These are phyloP conservation scores for Trypanosoma vivax DNA, from an alignment of 208 protist genomes.

Conservation along the genomic window DNA sequence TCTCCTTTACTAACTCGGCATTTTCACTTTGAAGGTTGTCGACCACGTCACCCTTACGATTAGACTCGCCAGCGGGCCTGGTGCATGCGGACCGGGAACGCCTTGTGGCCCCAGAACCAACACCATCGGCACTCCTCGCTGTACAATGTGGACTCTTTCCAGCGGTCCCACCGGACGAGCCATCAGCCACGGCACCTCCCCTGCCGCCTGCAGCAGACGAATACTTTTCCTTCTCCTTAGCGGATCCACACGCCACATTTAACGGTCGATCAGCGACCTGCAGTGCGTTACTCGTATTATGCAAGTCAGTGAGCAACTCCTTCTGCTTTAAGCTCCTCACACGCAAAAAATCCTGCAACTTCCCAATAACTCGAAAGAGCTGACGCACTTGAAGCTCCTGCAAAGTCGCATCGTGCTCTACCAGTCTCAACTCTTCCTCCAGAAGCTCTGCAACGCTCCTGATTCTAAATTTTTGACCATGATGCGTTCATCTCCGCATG, in stretches of 20 bases:
- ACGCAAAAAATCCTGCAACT: conserved; percentile 1
- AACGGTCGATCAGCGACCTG: not conserved
- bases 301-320: not conserved
- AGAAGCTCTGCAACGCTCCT: not conserved
- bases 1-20: conserved; percentile 3
- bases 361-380: not conserved
- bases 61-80: conserved; percentile 1
- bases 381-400: not conserved
- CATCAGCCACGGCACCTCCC: too few relatives aligned
- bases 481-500: not conserved
- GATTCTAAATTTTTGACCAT: too few relatives aligned
- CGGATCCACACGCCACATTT: too few relatives aligned
- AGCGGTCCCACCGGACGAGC: too few relatives aligned
- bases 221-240: too few relatives aligned
- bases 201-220: too few relatives aligned
- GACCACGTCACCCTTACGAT: conserved; percentile 2
- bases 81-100: too few relatives aligned
- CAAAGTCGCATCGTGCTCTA: not conserved
- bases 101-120: too few relatives aligned
- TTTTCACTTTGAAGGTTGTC: conserved; percentile 11
- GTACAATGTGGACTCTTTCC: too few relatives aligned
- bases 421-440: conserved; percentile 2
- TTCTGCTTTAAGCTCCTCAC: not conserved
- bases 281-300: not conserved
- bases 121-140: too few relatives aligned